Evolutionary conservation across 2,329 filamentous ascomycete genomes (phyloP), one percentile per base, ranked within the genome.

Genomic region (Colletotrichum eleusines): DNA sequence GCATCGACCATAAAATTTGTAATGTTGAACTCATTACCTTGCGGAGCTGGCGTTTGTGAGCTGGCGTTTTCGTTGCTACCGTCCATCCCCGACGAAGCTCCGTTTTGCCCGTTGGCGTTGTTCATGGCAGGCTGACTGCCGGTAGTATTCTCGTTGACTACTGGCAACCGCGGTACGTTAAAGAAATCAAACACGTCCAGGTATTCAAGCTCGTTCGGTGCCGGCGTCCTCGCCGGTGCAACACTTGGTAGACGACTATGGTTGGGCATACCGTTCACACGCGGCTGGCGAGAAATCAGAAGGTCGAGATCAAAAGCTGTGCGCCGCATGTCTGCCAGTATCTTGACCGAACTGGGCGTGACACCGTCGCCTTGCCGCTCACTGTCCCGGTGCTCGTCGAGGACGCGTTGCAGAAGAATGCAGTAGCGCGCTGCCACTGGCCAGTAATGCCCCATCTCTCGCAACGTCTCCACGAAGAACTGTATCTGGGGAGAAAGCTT

Each of bases 131-230:
- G 72, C 58, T 69, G 69, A 23, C 70, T 58, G n/a, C 63, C 63
- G 44, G 60, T 51, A 9, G 63, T 59, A 42, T 76, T 77, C 63
- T 84, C 82, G 14, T 82, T 80, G 38, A 82, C 82, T 28, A 87
- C 80, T 0, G 88, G 87, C 31, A 97, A 83, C 23, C 94, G 85
- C 1, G 95, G 95, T 66, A 97, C 90, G 78, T 97, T 97, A 85
- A 97, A 98, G 78, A 97, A 97, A 75, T 96, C 94, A 78, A 98
- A 97, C 0, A 97, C 93, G 76, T 97, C 94, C 3, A 97, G 84
- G 78, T 97, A 97, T 78, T 97, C 95, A 4, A 97, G 84, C 77
- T 97, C 94, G 74, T 96, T 94, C 1, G 92, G 88, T 12, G 90
- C 92, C 0, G 93, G 92, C 38, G 91, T 92, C 73, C 89, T 87